These are phyloP conservation scores for Hyphochytrium catenoides DNA, from an alignment of 352 stramenopile species.

Conservation along the genomic window DNA sequence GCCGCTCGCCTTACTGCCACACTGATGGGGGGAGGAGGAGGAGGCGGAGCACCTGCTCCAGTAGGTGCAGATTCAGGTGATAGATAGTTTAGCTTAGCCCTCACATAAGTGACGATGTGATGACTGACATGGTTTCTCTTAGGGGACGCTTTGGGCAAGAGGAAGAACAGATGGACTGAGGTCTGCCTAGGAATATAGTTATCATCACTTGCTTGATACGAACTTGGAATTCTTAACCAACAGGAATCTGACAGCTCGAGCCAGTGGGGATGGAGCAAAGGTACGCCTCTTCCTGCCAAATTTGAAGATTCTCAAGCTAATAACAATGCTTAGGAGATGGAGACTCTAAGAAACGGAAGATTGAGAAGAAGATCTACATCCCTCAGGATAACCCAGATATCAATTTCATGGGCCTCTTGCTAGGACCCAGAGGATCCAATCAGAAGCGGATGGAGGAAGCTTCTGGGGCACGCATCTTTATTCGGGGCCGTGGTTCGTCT, in stretches of 20 bases:
- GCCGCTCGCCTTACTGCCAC: conserved; percentile 37
- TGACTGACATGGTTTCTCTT: conserved; percentile 19
- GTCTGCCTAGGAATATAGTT: conserved; percentile 4
- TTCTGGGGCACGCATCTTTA: conserved; percentile 66
- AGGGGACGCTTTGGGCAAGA: too few relatives aligned
- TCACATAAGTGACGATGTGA: too few relatives aligned
- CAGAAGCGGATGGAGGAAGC: conserved; percentile 77
- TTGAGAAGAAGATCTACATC: conserved; percentile 58
- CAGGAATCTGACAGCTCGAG: neutral
- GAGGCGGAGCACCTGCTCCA: too few relatives aligned
- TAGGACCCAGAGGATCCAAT: conserved; percentile 64
- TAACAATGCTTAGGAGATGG: conserved; percentile 14
- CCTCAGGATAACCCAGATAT: conserved; percentile 68
- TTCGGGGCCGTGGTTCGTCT: conserved; percentile 58
- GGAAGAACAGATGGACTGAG: conserved; percentile 59
- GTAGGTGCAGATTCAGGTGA: too few relatives aligned
- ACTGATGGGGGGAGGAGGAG: too few relatives aligned
- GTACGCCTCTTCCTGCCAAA: neutral
- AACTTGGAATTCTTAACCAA: neutral
- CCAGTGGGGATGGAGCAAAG: neutral
- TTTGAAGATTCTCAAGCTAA: neutral
- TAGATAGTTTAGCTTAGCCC: too few relatives aligned
- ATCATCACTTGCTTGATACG: neutral
- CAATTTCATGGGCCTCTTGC: conserved; percentile 75
- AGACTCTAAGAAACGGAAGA: conserved; percentile 48